Conservation (phyloP, 1,139 yeast genomes). For the Lodderomyces margitis region DNA sequence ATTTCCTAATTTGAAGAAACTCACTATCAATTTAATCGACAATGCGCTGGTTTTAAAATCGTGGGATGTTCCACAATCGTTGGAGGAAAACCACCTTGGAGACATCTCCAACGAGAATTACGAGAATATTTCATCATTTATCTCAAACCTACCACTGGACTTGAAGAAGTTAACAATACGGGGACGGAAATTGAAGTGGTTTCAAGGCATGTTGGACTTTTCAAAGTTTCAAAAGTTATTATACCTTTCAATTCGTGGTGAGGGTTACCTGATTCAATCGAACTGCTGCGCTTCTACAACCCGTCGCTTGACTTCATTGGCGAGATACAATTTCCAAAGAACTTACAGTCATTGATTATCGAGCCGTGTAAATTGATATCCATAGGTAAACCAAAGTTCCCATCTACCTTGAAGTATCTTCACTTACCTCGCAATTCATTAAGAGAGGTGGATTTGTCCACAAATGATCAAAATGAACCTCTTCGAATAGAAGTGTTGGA, state of each 20-base stretch:
- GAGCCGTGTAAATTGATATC: slow-evolving; percentile 20
- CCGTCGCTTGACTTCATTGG: slow-evolving; percentile 21
- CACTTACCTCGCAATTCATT: slow-evolving; percentile 25
- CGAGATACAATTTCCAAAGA: slow-evolving; percentile 19
- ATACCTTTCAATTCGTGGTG: neutral
- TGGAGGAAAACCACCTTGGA: neutral
- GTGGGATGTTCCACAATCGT: neutral
- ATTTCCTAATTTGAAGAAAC: neutral
- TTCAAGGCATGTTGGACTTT: neutral
- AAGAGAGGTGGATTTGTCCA: slow-evolving; percentile 17
- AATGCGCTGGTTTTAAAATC: neutral
- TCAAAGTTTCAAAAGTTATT: neutral
- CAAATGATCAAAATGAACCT: slow-evolving; percentile 16
- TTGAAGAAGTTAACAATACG: neutral
- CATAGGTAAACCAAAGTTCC: slow-evolving; percentile 17
- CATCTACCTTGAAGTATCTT: slow-evolving; percentile 17
- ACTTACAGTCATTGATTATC: slow-evolving; percentile 20
- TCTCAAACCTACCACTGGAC: neutral
- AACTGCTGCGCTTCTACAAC: slow-evolving; percentile 9
- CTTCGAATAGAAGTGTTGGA: slow-evolving; percentile 19
- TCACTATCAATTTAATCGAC: neutral
- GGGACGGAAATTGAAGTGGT: neutral
- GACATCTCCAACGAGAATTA: neutral
- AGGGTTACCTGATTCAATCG: slow-evolving; percentile 19
- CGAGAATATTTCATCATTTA: neutral